Conservation (phyloP, 2,329 filamentous ascomycete genomes). For the Lachnellula willkommii region DNA sequence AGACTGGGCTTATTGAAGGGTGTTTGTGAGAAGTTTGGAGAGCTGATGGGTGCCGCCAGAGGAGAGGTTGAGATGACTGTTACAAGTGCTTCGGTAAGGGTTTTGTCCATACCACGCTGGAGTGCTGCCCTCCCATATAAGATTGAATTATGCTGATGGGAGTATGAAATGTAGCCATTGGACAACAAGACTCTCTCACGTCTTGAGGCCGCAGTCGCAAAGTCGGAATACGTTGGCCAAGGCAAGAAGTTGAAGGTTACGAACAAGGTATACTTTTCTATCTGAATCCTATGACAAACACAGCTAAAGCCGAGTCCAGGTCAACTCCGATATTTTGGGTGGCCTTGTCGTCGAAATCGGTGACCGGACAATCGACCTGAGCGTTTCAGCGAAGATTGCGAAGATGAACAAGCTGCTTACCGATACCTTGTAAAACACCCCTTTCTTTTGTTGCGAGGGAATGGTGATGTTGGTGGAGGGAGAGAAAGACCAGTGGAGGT, state of each 20-base stretch:
- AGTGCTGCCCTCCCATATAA: neutral
- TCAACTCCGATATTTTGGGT: slow-evolving; percentile 91
- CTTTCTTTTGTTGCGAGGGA: slow-evolving; percentile 29
- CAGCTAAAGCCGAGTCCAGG: slow-evolving; percentile 41
- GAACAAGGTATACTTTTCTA: slow-evolving; percentile 60
- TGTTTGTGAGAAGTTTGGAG: slow-evolving; percentile 79
- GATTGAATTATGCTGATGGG: slow-evolving; percentile 8
- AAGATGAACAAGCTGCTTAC: slow-evolving; percentile 99
- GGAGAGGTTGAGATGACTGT: slow-evolving; percentile 93
- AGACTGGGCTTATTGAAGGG: slow-evolving; percentile 75
- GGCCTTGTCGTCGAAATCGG: slow-evolving; percentile 94
- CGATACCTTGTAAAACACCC: slow-evolving; percentile 79
- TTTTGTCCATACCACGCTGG: neutral
- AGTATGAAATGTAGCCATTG: slow-evolving; percentile 55
- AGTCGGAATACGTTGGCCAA: slow-evolving; percentile 80
- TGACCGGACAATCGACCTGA: slow-evolving; percentile 96
- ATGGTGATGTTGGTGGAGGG: neutral
- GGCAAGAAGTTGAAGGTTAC: slow-evolving; percentile 99
- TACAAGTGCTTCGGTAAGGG: slow-evolving; percentile 78
- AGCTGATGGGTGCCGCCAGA: slow-evolving; percentile 80
- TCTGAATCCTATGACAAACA: slow-evolving; percentile 1
- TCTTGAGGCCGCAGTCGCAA: slow-evolving; percentile 81
- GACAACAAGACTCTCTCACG: slow-evolving; percentile 81
- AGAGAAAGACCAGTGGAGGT: neutral
- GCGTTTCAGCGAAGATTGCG: slow-evolving; percentile 87